Evolutionary conservation across 1,139 yeast genomes (phyloP).

Genomic region (Pichia sp.): DNA sequence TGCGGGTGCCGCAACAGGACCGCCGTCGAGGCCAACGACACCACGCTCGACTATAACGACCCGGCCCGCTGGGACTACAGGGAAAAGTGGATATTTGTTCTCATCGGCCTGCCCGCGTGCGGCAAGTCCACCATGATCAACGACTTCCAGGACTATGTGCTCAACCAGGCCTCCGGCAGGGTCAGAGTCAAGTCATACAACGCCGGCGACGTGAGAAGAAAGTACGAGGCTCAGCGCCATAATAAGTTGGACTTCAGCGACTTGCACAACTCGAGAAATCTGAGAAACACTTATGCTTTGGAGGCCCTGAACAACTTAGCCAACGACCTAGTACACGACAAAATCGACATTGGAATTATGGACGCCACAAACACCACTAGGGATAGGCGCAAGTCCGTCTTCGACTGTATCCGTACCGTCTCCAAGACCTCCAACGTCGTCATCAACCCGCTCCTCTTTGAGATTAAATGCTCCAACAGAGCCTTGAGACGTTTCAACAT

Average conservation of each 20-base stretch:
- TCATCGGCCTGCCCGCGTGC: constrained; percentile 68
- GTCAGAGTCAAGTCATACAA: constrained; percentile 42
- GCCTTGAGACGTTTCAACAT: constrained; percentile 51
- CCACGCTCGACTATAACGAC: not conserved
- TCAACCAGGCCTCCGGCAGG: constrained; percentile 28
- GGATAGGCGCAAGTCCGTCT: constrained; percentile 36
- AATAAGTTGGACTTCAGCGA: constrained; percentile 44
- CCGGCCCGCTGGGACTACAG: constrained; percentile 4
- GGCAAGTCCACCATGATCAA: constrained; percentile 64
- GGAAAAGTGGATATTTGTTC: constrained; percentile 42
- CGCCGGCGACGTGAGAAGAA: constrained; percentile 53
- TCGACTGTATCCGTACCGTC: constrained; percentile 20
- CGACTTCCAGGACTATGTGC: constrained; percentile 43
- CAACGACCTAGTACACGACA: constrained; percentile 40
- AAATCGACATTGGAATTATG: constrained; percentile 50
- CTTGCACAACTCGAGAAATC: constrained; percentile 32
- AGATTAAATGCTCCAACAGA: constrained; percentile 42
- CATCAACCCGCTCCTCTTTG: constrained; percentile 35
- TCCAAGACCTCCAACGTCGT: constrained; percentile 16
- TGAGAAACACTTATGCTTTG: constrained; percentile 55
- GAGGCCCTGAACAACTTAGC: constrained; percentile 52
- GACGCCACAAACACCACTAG: constrained; percentile 70
- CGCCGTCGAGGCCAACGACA: not conserved
- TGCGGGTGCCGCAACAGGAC: constrained; percentile 11
- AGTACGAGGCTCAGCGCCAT: constrained; percentile 20